These are phyloP conservation scores for Acidomyces sp. DNA, from an alignment of 495 filamentous ascomycete genomes.

Conservation along the genomic window DNA sequence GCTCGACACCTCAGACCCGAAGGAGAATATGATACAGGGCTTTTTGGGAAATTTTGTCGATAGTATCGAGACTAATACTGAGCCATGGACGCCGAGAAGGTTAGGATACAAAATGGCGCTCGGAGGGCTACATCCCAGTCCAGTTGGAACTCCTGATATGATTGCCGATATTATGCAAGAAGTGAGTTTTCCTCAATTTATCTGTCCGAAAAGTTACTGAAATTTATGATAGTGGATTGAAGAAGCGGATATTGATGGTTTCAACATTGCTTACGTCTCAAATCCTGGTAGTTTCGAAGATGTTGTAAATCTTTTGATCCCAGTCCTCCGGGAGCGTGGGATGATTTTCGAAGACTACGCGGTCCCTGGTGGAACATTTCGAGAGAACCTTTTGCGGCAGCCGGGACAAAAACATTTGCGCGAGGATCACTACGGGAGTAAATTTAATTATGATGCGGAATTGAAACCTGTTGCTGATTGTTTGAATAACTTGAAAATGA, in stretches of 20 bases:
- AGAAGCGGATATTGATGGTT: constrained; percentile 38
- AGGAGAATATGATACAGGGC: constrained; percentile 29
- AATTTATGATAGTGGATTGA: constrained; percentile 36
- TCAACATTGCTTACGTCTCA: constrained; percentile 30
- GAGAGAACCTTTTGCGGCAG: constrained; percentile 20
- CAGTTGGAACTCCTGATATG: constrained; percentile 34
- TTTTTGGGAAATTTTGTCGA: background rate
- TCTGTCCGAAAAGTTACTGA: no score
- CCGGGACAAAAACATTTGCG: no score
- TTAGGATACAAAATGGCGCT: constrained; percentile 46
- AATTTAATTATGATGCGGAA: no score
- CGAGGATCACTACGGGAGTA: no score
- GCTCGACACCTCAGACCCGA: background rate
- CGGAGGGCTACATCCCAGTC: constrained; percentile 41
- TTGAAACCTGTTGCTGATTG: no score
- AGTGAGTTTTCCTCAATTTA: no score
- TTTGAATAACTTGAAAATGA: no score
- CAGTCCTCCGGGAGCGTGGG: constrained; percentile 35
- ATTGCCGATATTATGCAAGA: constrained; percentile 41
- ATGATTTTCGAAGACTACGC: constrained; percentile 26
- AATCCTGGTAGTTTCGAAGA: background rate
- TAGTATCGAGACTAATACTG: background rate
- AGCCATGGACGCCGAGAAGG: constrained; percentile 51
- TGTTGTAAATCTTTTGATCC: constrained; percentile 2
- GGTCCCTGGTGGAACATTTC: constrained; percentile 15